Evolutionary conservation across 1,284 basidiomycete species (phyloP), one percentile per base, ranked within the genome.

Genomic region (Testicularia cyperi): DNA sequence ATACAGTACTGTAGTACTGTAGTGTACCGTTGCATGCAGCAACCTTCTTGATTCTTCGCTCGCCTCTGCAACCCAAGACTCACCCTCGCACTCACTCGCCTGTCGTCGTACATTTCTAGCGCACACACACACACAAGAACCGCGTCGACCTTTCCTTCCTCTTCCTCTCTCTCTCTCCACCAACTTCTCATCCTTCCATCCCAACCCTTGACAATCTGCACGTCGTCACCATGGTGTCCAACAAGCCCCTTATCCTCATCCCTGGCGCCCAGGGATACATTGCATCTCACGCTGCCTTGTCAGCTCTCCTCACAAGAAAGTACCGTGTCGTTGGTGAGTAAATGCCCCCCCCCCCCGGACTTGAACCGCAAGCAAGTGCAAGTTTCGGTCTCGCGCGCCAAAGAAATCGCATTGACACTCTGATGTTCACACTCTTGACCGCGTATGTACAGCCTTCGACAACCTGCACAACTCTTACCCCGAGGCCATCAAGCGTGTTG

Each of bases 261-360:
- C 72, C 74, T 36, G 74, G 74, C 28, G 74, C 72, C 26, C 72
- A 72, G 37, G 74, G 74, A 33, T 76, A 74, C 71, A 52, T 80
- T 86, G 92, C 90, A 72, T 92, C 90, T 31, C 92, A 97, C 79
- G 87, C 95, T 72, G 85, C 92, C 60, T 87, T 88, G 65, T 82
- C 84, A 40, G 81, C 95, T 24, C 86, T 94, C 66, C 83, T 89
- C 70, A 92, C 92, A 16, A 83, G 88, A 53, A 83, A 85, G 61
- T 96, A 88, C 82, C 89, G 88, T 74, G 90, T 95, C 61, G 73
- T 71, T 19, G 62, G 71, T 73, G 45, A 56, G 71, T 68, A n/a
- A n/a, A n/a, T n/a, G n/a, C n/a, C n/a, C n/a, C n/a, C n/a, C n/a
- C n/a, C n/a, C n/a, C n/a, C n/a, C n/a, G n/a, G n/a, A n/a, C n/a